Base-by-base conservation (phyloP, 2,329 filamentous ascomycete genomes). In the Orbilia ellipsospora region DNA sequence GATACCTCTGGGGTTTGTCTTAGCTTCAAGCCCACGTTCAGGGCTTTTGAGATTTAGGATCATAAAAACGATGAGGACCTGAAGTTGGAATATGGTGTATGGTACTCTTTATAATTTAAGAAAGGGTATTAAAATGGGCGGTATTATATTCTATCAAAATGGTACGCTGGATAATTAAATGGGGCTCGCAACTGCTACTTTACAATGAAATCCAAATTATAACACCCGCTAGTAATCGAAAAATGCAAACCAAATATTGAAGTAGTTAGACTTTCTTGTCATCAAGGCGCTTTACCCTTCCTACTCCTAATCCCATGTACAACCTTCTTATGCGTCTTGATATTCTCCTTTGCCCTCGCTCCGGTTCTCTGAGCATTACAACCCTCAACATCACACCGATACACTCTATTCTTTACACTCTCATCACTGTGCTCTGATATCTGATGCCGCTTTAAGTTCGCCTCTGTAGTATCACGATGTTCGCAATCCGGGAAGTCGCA, bases 271-370 rank as follows among this genome's bases (percentile, higher is more conserved):
- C 23, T 23, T 36, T 36, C 31, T 7, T 8, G 23, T 23, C 23
- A 23, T 28, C 12, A 62, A 63, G 45, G 26, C 6, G 36, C 51
- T 18, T 65, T 65, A 6, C 31, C 62, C 31, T 20, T 55, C 36
- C 50, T 18, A 44, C 52, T 56, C 50, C 54, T 12, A 36, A 67
- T 57, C 36, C 63, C 63, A n/a, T 59, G 54, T 5, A 57, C 54
- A 1, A 36, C 28, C 40, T 67, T 67, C 28, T 67, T 67, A 26
- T 67, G 63, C 13, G 63, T 67, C 54, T 67, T 67, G 16, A 67
- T 67, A 26, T 67, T 67, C 16, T 57, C 52, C 20, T 50, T 56
- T 1, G 63, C 63, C 23, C 63, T 28, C 20, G 40, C 63, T n/a
- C 63, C 63, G 4, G 63, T 67, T 51, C 63, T 48, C 26, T 67